Base-by-base conservation (phyloP, 768 basidiomycete genomes). In the Coprinellus aureogranulatus region DNA sequence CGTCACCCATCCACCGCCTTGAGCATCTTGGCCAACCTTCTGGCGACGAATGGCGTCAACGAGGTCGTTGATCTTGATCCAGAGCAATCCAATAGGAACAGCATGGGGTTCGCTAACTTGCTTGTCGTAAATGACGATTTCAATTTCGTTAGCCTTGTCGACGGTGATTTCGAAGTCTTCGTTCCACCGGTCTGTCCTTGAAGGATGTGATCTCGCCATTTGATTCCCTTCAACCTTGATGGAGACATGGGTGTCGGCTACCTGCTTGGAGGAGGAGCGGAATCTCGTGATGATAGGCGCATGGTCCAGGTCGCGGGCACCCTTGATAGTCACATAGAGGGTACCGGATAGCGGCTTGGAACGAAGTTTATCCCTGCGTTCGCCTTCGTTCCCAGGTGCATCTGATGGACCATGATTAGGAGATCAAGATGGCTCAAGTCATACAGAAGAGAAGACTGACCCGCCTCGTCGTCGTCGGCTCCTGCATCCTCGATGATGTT, bases 101-200 rank as follows among this genome's bases (percentile, higher is more conserved):
- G 92, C 87, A 62, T 93, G 83, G 14, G 77, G 76, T 60, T 94
- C 92, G 56, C 86, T 88, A 20, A 84, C 82, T 65, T 92, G 90
- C 64, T 93, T 93, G 73, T 99, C 97, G 65, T 94, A 94, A 30
- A 99, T 84, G 28, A 93, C 91, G 52, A 99, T 88, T 75, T 98
- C 97, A 49, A 98, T 90, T 78, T 99, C 97, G 69, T 96, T 98
- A 14, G 96, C 95, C 73, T 98, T 98, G 77, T 98, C 96, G 40
- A 98, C 91, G 0, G 88, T 81, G 58, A 99, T 92, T 72, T 96
- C 94, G 61, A 98, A 98, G 58, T 94, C 92, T 72, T 99, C 95
- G 68, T 93, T 92, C 97, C 97, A 99, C 45, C 91, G 87, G 73
- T 98, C 97, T 27, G 89, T 97, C 58, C 94, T 87, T 10, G 94